Percentiles rank a stretch among this genome's conserved stretches.
These are phyloP conservation scores for Daedalea quercina DNA, from an alignment of 768 basidiomycete genomes.

Conservation along the genomic window DNA sequence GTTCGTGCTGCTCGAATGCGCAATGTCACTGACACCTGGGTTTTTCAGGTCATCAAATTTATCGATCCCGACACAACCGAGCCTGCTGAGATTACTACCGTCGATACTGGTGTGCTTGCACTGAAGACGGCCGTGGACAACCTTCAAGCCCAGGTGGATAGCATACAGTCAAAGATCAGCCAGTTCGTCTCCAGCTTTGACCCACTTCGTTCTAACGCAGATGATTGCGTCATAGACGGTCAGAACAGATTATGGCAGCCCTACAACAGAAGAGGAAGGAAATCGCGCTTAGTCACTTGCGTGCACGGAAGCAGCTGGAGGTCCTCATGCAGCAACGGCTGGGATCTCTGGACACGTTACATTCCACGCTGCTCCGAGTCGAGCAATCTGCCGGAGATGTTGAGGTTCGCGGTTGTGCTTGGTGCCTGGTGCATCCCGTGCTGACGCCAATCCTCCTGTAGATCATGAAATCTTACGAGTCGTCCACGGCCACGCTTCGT, in stretches of 20 bases:
- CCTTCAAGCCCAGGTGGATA: conserved; percentile 62
- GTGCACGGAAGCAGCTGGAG: conserved; percentile 75
- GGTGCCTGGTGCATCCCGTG: not conserved
- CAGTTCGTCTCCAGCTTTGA: conserved; percentile 37
- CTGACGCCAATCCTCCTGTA: conserved; percentile 21
- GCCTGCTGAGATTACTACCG: conserved; percentile 54
- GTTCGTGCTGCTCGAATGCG: not conserved
- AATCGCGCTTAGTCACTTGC: conserved; percentile 70
- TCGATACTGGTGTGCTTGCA: conserved; percentile 79
- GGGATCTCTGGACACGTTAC: conserved; percentile 64
- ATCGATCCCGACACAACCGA: conserved; percentile 33
- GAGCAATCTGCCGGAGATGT: conserved; percentile 88
- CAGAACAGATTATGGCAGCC: conserved; percentile 56
- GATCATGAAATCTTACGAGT: conserved; percentile 85
- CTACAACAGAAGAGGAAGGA: conserved; percentile 66
- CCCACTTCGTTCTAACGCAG: not conserved
- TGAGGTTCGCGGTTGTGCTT: conserved; percentile 47
- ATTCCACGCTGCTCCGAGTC: conserved; percentile 71
- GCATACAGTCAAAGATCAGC: conserved; percentile 63
- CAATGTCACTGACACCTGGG: not conserved
- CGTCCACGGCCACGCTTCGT: conserved; percentile 71
- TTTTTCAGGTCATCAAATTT: conserved; percentile 74
- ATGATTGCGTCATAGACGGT: conserved; percentile 40
- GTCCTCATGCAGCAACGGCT: conserved; percentile 72
- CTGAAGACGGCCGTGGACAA: conserved; percentile 65